phyloP scores from a whole-genome alignment of 495 filamentous ascomycete species.

The Glutinoglossum americanum region DNA sequence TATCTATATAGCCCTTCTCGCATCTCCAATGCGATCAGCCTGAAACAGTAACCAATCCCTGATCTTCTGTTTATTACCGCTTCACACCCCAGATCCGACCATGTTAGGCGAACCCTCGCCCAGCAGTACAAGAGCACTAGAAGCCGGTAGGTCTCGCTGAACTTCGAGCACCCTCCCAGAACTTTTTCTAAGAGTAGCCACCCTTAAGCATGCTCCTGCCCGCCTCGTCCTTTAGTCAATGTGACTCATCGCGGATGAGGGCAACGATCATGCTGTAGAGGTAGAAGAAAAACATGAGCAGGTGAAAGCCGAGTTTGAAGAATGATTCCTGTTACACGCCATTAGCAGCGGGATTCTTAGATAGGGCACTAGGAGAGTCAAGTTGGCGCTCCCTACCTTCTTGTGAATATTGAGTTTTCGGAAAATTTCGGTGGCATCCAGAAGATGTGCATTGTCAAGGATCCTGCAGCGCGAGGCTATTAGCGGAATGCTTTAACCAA shows the following conservation, averaged over 20 bases:
- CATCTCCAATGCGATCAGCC: not conserved
- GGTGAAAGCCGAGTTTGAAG: constrained; percentile 96
- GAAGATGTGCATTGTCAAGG: constrained; percentile 82
- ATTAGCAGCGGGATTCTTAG: constrained; percentile 3
- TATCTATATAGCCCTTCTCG: not conserved
- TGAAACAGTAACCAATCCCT: not conserved
- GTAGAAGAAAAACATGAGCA: constrained; percentile 99
- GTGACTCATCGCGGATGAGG: constrained; percentile 82
- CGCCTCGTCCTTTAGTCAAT: constrained; percentile 33
- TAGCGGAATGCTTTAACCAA: not conserved
- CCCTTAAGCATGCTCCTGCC: constrained; percentile 20
- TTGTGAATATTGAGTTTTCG: constrained; percentile 97
- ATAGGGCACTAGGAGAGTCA: constrained; percentile 1
- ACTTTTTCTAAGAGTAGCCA: constrained; percentile 10
- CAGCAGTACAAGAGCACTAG: not conserved
- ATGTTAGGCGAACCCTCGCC: not conserved
- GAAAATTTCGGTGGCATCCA: constrained; percentile 99
- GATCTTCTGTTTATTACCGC: not conserved
- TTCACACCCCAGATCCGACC: not conserved
- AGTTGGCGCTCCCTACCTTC: constrained; percentile 40
- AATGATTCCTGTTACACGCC: constrained; percentile 67
- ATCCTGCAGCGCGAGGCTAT: constrained; percentile 35
- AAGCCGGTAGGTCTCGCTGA: not conserved
- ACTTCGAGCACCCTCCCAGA: not conserved
- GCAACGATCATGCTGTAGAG: constrained; percentile 99